A percentile compares a stretch with the other conserved stretches of the same genome.
phyloP scores from a whole-genome alignment of 2,329 filamentous ascomycete species.

The Arthrobotrys megalospora region DNA sequence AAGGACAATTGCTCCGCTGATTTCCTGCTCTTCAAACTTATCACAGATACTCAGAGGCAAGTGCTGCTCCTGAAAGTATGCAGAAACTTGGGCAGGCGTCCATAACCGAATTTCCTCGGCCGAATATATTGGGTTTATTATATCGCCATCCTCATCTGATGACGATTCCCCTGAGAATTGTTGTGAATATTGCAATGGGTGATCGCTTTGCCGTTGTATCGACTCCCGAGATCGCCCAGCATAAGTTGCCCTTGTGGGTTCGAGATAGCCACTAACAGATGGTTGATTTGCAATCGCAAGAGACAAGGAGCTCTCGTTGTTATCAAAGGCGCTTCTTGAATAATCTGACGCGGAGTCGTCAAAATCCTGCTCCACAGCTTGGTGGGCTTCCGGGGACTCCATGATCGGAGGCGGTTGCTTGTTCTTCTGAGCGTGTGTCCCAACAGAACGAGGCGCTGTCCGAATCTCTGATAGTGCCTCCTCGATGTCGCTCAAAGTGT shows the following conservation, averaged over 20 bases:
- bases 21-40: slow-evolving; percentile 95
- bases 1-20: slow-evolving; percentile 90
- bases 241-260: slow-evolving; percentile 37
- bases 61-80: slow-evolving; percentile 86
- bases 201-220: slow-evolving; percentile 34
- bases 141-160: slow-evolving; percentile 63
- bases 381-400: slow-evolving; percentile 48
- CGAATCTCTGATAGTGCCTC: slow-evolving; percentile 92
- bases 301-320: slow-evolving; percentile 53
- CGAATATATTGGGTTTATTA: slow-evolving; percentile 63
- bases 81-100: slow-evolving; percentile 85
- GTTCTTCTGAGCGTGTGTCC: slow-evolving; percentile 46
- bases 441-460: slow-evolving; percentile 58
- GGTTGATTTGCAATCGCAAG: slow-evolving; percentile 43
- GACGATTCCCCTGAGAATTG: slow-evolving; percentile 63
- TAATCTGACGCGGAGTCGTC: slow-evolving; percentile 64
- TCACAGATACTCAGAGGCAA: slow-evolving; percentile 93
- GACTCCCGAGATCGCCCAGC: slow-evolving; percentile 47
- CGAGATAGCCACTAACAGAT: slow-evolving; percentile 40
- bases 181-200: slow-evolving; percentile 63
- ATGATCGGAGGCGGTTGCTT: slow-evolving; percentile 70
- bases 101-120: slow-evolving; percentile 82
- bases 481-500: slow-evolving; percentile 95
- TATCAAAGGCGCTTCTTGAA: slow-evolving; percentile 60
- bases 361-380: slow-evolving; percentile 60